Evolutionary conservation across 352 stramenopile genomes (phyloP).

Genomic region (Phytophthora ohioensis): DNA sequence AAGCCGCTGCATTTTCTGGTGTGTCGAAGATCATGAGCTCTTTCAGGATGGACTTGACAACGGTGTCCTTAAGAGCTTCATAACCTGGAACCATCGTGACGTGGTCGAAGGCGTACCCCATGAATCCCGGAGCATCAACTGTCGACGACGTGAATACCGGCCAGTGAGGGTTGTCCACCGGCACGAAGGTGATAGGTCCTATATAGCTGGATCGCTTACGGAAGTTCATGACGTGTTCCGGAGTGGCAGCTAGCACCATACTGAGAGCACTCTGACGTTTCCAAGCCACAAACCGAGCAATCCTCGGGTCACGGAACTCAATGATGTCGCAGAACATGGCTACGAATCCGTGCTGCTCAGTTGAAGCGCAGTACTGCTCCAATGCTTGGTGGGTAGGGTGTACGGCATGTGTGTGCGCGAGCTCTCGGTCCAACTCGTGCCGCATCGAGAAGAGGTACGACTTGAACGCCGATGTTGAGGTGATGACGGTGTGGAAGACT

Average conservation of each 20-base stretch:
- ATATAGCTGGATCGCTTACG: slow-evolving; percentile 57
- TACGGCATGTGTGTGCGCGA: slow-evolving; percentile 56
- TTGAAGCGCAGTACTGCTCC: slow-evolving; percentile 61
- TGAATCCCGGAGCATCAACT: slow-evolving; percentile 55
- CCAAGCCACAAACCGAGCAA: slow-evolving; percentile 65
- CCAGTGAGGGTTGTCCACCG: slow-evolving; percentile 76
- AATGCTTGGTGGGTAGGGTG: slow-evolving; percentile 48
- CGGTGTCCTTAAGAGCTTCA: slow-evolving; percentile 65
- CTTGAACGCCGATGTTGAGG: slow-evolving; percentile 57
- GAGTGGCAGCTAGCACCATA: slow-evolving; percentile 70
- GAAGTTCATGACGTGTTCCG: slow-evolving; percentile 69
- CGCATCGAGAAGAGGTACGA: slow-evolving; percentile 62
- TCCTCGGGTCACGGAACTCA: slow-evolving; percentile 63
- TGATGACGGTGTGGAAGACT: slow-evolving; percentile 53
- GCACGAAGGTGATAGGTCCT: slow-evolving; percentile 73
- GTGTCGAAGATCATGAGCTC: slow-evolving; percentile 83
- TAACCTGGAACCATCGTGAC: slow-evolving; percentile 65
- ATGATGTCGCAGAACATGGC: slow-evolving; percentile 85
- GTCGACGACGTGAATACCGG: slow-evolving; percentile 57
- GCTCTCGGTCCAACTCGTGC: slow-evolving; percentile 53
- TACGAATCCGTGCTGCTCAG: slow-evolving; percentile 71
- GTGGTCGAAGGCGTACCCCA: slow-evolving; percentile 82
- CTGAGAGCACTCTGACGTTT: slow-evolving; percentile 66
- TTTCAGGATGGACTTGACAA: slow-evolving; percentile 79
- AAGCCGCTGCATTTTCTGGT: slow-evolving; percentile 50